A percentile compares a stretch with the other conserved stretches of the same genome.
Evolutionary conservation across 768 basidiomycete species (phyloP).

Genomic region (Suillus occidentalis): DNA sequence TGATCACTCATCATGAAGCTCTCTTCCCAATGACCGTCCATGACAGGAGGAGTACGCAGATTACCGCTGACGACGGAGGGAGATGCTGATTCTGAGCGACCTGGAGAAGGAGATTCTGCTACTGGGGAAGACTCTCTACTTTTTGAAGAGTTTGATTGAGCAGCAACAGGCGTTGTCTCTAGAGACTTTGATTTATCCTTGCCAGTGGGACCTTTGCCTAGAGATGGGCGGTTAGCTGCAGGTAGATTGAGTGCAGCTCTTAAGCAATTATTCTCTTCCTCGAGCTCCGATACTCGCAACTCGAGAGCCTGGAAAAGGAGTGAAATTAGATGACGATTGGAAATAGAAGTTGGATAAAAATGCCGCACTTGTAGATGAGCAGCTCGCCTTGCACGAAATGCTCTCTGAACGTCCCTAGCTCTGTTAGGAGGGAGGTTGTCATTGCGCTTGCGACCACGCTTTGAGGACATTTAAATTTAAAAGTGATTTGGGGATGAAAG

Average conservation of each 20-base stretch:
- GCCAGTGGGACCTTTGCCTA: slow-evolving; percentile 86
- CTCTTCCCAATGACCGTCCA: slow-evolving; percentile 59
- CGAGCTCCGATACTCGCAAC: slow-evolving; percentile 75
- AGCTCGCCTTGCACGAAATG: slow-evolving; percentile 85
- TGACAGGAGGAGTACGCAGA: slow-evolving; percentile 43
- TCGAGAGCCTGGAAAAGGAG: slow-evolving; percentile 65
- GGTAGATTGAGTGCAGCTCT: slow-evolving; percentile 73
- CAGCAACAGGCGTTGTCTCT: slow-evolving; percentile 31
- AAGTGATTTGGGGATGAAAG: slow-evolving; percentile 11
- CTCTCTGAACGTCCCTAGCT: slow-evolving; percentile 86
- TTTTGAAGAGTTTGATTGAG: slow-evolving; percentile 44
- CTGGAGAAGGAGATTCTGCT: slow-evolving; percentile 47
- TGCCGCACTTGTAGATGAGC: slow-evolving; percentile 75
- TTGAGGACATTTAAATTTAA: slow-evolving; percentile 65
- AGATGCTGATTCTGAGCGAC: slow-evolving; percentile 36
- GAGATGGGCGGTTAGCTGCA: slow-evolving; percentile 65
- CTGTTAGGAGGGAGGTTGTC: slow-evolving; percentile 64
- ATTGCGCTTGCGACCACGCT: slow-evolving; percentile 80
- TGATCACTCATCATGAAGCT: slow-evolving; percentile 53
- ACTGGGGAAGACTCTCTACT: slow-evolving; percentile 70
- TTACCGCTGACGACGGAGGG: slow-evolving; percentile 33
- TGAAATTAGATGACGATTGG: slow-evolving; percentile 38
- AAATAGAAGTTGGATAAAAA: slow-evolving; percentile 36
- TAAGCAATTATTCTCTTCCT: slow-evolving; percentile 78
- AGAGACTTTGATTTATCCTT: slow-evolving; percentile 72